Percentiles rank a stretch among this genome's conserved stretches.
Evolutionary conservation across 306 rosid species (phyloP).

Genomic region (Cercis canadensis): DNA sequence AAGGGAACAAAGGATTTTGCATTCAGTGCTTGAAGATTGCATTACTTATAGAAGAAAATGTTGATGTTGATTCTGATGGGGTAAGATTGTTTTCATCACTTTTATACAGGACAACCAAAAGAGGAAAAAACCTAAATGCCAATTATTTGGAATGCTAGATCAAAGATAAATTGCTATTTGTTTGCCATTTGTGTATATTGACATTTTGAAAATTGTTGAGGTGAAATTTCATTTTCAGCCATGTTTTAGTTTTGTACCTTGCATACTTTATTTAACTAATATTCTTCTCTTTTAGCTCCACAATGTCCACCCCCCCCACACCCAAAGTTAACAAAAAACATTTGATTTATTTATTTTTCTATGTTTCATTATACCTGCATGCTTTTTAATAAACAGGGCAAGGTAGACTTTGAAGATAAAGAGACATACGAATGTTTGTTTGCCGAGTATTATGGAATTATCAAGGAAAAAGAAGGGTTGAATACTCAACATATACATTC

Average conservation of each 20-base stretch:
- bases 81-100: slow-evolving; percentile 47
- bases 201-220: slow-evolving; percentile 6
- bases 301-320: no score
- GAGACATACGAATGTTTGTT: slow-evolving; percentile 61
- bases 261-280: slow-evolving; percentile 14
- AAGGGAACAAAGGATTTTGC: slow-evolving; percentile 62
- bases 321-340: no score
- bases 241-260: neutral
- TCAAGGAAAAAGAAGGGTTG: slow-evolving; percentile 62
- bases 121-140: neutral
- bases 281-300: slow-evolving; percentile 12
- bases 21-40: slow-evolving; percentile 60
- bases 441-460: slow-evolving; percentile 57
- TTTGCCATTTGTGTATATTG: slow-evolving; percentile 18
- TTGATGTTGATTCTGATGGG: slow-evolving; percentile 68
- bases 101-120: slow-evolving; percentile 14
- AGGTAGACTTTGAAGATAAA: slow-evolving; percentile 60
- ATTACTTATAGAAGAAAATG: slow-evolving; percentile 56
- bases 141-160: slow-evolving; percentile 23
- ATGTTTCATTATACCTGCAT: slow-evolving; percentile 31
- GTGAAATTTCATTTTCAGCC: slow-evolving; percentile 2
- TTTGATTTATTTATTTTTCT: neutral
- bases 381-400: slow-evolving; percentile 46
- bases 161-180: slow-evolving; percentile 27
- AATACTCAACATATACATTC: slow-evolving; percentile 38